Base-by-base conservation (phyloP, 2,329 filamentous ascomycete genomes). In the Ceratocystiopsis brevicomis region DNA sequence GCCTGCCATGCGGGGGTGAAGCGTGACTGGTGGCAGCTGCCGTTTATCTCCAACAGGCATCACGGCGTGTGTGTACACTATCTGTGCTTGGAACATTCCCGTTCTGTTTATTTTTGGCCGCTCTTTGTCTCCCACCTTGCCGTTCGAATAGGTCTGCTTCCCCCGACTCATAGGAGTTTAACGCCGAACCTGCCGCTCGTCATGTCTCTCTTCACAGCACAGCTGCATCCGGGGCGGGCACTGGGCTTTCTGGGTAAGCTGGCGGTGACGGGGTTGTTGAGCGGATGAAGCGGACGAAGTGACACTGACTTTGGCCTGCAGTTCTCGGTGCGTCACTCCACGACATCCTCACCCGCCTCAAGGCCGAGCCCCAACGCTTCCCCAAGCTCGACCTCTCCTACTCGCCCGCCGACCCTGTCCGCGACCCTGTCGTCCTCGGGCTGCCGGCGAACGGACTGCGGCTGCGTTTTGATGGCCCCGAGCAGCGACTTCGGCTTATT, bases 251-350 rank as follows among this genome's bases (percentile, higher is more conserved):
- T 78, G 6, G 57, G 65, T 67, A 50, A 37, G 52, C 45, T 12
- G 16, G 35, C 36, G 16, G 4, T 3, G 15, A 16, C 13, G 14
- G 1, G 15, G 16, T 36, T 11, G 25, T 6, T 30, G 8, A 30
- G 25, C 25, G 6, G 25, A 30, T 30, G 25, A 30, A 30, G 25
- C 25, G 10, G 25, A 30, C 25, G 10, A 10, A 30, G 5, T 30
- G 25, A 30, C 25, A 30, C 25, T 8, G 25, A 2, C 25, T 30
- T 30, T 8, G 4, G 4, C 25, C 25, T 9, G 10, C 25, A 93
- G 86, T 79, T 41, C 76, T 98, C 45, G 90, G 90, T 45, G 82
- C 85, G 49, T 94, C 87, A 3, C 73, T 98, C 34, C 86, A 96
- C 61, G 85, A 94, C 56, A 72, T 92, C 54, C 64, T 96, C 47